A percentile compares a stretch with the other conserved stretches of the same genome.
These are phyloP conservation scores for Dothistroma pini DNA, from an alignment of 2,329 filamentous ascomycete species.

Conservation along the genomic window DNA sequence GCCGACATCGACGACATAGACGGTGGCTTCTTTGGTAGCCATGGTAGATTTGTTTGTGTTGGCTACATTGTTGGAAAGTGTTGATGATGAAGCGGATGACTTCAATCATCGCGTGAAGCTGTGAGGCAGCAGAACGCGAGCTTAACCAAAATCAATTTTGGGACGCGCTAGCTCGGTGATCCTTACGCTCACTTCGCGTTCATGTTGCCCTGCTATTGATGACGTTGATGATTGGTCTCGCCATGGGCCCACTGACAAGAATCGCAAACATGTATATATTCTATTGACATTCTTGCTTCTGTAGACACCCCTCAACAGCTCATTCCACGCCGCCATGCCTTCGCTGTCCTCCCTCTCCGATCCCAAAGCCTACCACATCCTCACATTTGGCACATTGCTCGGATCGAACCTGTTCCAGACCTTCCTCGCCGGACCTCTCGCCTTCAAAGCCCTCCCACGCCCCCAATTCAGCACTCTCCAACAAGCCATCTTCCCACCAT, in stretches of 20 bases:
- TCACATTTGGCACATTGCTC: slow-evolving; percentile 73
- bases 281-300: not conserved
- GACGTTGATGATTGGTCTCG: not conserved
- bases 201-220: not conserved
- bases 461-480: slow-evolving; percentile 80
- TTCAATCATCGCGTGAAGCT: not conserved
- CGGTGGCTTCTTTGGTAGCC: slow-evolving; percentile 88
- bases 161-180: not conserved
- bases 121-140: slow-evolving; percentile 8
- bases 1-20: slow-evolving; percentile 89
- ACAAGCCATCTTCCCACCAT: slow-evolving; percentile 76
- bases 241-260: not conserved
- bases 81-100: slow-evolving; percentile 6
- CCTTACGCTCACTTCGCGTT: not conserved
- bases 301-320: not conserved
- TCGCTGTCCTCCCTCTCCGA: slow-evolving; percentile 55
- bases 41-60: slow-evolving; percentile 48
- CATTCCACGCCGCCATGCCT: slow-evolving; percentile 33
- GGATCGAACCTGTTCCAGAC: slow-evolving; percentile 86
- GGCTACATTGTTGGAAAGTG: not conserved
- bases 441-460: slow-evolving; percentile 72
- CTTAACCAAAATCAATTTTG: not conserved
- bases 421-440: slow-evolving; percentile 69
- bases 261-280: not conserved
- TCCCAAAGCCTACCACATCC: slow-evolving; percentile 71